These are phyloP conservation scores for Phyllostachys edulis DNA, from an alignment of 176 grass and related monocot genomes.

Conservation along the genomic window DNA sequence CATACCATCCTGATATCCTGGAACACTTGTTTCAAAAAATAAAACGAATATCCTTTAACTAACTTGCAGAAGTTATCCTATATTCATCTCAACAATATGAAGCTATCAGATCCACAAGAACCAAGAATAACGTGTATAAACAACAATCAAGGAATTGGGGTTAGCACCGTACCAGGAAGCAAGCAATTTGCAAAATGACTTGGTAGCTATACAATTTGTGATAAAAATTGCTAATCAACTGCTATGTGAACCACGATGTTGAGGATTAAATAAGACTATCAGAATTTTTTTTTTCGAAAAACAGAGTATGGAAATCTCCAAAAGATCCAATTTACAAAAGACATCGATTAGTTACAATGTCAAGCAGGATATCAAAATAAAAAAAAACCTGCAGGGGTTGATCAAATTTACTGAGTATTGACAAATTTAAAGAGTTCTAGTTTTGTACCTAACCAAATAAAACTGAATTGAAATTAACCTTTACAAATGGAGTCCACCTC, in stretches of 20 bases:
- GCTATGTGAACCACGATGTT: not conserved
- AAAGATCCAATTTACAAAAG: not conserved
- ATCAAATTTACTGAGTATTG: not conserved
- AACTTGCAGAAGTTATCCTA: not conserved
- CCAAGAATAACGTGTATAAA: not conserved
- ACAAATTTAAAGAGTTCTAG: not conserved
- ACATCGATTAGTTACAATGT: not conserved
- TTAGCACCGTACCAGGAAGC: not conserved
- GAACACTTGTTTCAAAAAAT: not conserved
- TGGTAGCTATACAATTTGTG: not conserved
- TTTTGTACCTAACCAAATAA: not conserved
- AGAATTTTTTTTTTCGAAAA: not conserved
- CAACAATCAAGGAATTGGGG: not conserved
- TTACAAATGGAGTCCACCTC: constrained; percentile 76
- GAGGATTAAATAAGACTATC: not conserved
- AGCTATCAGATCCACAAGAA: not conserved
- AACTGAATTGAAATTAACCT: constrained; percentile 59
- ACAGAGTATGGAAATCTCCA: not conserved
- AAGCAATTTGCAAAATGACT: not conserved
- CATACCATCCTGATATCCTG: not conserved
- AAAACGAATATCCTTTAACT: not conserved
- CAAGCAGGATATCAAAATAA: not conserved
- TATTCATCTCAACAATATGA: not conserved
- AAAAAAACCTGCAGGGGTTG: not conserved
- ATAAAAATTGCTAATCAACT: not conserved